Evolutionary conservation across 2,329 filamentous ascomycete genomes (phyloP), one percentile per base, ranked within the genome.

Genomic region (Xylaria hypoxylon): DNA sequence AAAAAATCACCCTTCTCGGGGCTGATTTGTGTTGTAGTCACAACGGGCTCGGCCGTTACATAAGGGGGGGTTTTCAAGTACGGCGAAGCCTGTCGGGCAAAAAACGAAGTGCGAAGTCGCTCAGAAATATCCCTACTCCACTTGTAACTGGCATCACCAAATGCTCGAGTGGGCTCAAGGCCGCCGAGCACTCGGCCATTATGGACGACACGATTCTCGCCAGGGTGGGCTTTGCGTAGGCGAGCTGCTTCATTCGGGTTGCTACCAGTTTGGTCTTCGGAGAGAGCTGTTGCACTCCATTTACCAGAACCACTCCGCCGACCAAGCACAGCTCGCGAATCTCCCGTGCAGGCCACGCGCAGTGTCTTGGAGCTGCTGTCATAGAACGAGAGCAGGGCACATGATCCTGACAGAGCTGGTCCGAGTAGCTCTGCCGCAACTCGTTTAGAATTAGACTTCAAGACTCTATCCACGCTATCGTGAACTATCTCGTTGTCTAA

Each of bases 111-210:
- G 77, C 94, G 93, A 62, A 99, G 86, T 73, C 92, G 90, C 59
- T 92, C 88, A 65, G 96, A 93, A 0, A 94, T 91, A 67, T 97
- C 93, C 58, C 88, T 87, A 65, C 88, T 92, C 96, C 96, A 99
- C 80, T 99, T 99, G 84, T 99, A 99, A 73, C 91, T 90, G 8
- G 96, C 95, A 79, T 99, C 96, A 40, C 96, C 96, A 79, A 99
- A 99, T 0, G 96, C 95, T 69, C 96, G 90, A 19, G 91, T 95
- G 3, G 96, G 96, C 79, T 99, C 96, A 13, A 99, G 84, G 19
- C 94, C 92, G 50, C 96, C 96, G 0, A 99, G 86, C 17, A 99
- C 93, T 68, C 96, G 91, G 5, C 96, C 96, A 72, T 97, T 96
- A 48, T 90, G 86, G 45, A 97, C 89, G 8, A 97, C 96, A 73